phyloP scores from a whole-genome alignment of 345 rosid species.

The Turritis glabra region DNA sequence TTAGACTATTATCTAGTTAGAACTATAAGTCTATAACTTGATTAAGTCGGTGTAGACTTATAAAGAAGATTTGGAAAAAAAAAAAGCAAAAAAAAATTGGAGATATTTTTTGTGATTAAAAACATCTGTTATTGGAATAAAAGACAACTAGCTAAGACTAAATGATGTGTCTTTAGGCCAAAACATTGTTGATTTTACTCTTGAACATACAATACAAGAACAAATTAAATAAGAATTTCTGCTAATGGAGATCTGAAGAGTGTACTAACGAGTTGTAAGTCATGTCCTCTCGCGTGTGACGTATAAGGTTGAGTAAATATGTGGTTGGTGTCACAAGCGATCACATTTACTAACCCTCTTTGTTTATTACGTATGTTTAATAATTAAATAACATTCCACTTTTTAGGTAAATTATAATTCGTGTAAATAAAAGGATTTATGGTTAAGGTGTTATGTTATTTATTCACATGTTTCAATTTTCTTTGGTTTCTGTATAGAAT shows the following conservation, averaged over 20 bases:
- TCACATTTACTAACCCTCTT: conserved; percentile 31
- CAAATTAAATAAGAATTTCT: conserved; percentile 11
- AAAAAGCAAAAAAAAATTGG: no score
- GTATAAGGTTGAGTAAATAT: conserved; percentile 34
- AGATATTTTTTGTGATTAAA: not conserved
- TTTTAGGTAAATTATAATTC: not conserved
- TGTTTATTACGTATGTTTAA: not conserved
- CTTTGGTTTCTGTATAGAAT: conserved; percentile 14
- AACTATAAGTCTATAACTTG: not conserved
- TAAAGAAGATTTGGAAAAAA: not conserved
- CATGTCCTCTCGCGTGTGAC: conserved; percentile 26
- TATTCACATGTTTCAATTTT: conserved; percentile 21
- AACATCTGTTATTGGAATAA: no score
- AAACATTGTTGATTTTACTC: no score
- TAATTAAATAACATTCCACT: not conserved
- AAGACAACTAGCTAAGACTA: no score
- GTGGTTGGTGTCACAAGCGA: conserved; percentile 35
- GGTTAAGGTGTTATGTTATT: not conserved
- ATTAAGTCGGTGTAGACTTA: not conserved
- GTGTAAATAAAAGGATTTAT: conserved; percentile 1
- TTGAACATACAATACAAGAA: no score
- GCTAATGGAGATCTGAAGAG: conserved; percentile 18
- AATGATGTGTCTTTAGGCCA: no score
- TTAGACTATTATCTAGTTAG: not conserved
- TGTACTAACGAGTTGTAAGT: conserved; percentile 29